phyloP scores from a whole-genome alignment of 129 eudicot species.

The Scalesia atractyloides region DNA sequence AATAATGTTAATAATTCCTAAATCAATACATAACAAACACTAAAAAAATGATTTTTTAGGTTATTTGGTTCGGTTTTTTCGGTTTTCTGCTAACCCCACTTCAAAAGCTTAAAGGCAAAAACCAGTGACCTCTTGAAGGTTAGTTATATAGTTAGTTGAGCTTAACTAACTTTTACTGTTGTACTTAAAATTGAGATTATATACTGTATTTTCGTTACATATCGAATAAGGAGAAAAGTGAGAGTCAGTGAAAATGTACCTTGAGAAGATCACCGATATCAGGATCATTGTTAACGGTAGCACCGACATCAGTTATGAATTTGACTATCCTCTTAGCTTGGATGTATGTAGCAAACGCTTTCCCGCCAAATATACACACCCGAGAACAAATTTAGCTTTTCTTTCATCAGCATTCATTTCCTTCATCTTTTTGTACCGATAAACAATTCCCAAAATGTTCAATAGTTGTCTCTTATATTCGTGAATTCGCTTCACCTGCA shows the following conservation, averaged over 20 bases:
- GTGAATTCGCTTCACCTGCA: conserved; percentile 89
- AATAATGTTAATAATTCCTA: too few species aligned
- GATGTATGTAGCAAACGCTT: conserved; percentile 91
- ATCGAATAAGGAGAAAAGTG: background rate
- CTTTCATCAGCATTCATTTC: conserved; percentile 78
- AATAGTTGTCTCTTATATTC: conserved; percentile 83
- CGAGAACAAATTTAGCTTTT: conserved; percentile 64
- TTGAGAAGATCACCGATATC: conserved; percentile 89
- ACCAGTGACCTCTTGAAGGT: background rate
- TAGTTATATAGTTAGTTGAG: background rate
- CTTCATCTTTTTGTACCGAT: conserved; percentile 91
- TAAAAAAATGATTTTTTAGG: too few species aligned
- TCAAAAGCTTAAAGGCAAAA: background rate
- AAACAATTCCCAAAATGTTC: conserved; percentile 83
- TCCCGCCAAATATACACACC: conserved; percentile 97
- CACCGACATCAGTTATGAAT: conserved; percentile 87
- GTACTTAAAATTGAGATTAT: background rate
- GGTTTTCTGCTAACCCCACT: too few species aligned
- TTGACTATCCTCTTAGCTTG: conserved; percentile 97
- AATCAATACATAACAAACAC: too few species aligned
- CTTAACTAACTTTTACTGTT: background rate
- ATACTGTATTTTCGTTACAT: background rate
- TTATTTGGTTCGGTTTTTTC: too few species aligned
- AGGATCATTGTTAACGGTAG: conserved; percentile 83
- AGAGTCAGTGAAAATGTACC: conserved; percentile 37